A percentile compares a stretch with the other conserved stretches of the same genome.
phyloP scores from a whole-genome alignment of 129 eudicot species.

The Chrysanthemum lavandulifolium region DNA sequence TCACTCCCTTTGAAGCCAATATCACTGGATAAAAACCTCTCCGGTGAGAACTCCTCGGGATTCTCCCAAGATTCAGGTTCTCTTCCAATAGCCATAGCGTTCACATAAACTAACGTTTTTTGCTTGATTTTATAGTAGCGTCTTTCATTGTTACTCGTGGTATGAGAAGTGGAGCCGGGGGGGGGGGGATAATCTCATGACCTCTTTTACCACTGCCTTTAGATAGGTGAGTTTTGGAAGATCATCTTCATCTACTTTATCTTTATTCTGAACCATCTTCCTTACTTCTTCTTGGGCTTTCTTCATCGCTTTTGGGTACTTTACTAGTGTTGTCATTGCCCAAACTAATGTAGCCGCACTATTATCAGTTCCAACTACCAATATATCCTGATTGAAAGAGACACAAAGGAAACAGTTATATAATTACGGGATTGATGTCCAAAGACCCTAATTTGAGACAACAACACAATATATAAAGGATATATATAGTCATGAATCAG shows the following conservation, averaged over 20 bases:
- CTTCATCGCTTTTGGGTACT: conserved; percentile 26
- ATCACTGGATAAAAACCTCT: conserved; percentile 24
- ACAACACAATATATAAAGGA: neutral
- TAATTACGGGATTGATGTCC: neutral
- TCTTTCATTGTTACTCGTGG: conserved; percentile 28
- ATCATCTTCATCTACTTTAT: conserved; percentile 26
- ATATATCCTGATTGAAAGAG: conserved; percentile 10
- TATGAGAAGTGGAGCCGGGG: conserved; percentile 28
- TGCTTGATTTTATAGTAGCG: conserved; percentile 20
- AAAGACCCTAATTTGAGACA: neutral
- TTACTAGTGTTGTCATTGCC: conserved; percentile 31
- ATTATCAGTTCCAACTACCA: conserved; percentile 35
- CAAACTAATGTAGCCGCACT: conserved; percentile 26
- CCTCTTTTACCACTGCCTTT: conserved; percentile 35
- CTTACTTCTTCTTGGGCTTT: conserved; percentile 33
- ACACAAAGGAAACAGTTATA: conserved; percentile 1
- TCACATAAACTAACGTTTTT: conserved; percentile 28
- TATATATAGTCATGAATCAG: neutral
- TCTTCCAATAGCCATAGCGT: conserved; percentile 31
- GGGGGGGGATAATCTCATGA: conserved; percentile 33
- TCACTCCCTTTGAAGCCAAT: conserved; percentile 23
- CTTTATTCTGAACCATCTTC: conserved; percentile 19
- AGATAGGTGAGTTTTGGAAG: conserved; percentile 28
- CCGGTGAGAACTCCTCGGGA: conserved; percentile 25
- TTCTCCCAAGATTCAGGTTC: conserved; percentile 27